These are phyloP conservation scores for Achaetomium macrosporum DNA, from an alignment of 2,329 filamentous ascomycete genomes.

Conservation along the genomic window DNA sequence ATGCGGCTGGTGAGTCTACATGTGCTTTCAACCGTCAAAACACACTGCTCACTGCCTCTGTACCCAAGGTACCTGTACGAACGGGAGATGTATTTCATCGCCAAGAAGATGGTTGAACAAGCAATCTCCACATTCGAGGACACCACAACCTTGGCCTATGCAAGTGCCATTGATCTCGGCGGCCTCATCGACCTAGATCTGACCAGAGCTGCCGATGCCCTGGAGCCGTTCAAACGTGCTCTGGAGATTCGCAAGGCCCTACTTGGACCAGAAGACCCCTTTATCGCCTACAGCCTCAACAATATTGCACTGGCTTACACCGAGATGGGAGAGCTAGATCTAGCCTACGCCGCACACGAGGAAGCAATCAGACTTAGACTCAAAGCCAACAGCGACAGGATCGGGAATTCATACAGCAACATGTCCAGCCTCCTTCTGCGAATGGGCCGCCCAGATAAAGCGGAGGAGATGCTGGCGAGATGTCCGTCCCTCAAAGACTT, in stretches of 20 bases:
- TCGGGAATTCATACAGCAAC: constrained; percentile 1
- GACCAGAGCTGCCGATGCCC: neutral
- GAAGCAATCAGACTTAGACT: neutral
- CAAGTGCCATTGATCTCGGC: constrained; percentile 1
- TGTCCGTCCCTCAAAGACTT: neutral
- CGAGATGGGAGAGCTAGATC: neutral
- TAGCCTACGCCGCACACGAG: neutral
- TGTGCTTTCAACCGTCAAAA: too few species aligned
- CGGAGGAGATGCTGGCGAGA: neutral
- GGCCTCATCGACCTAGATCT: neutral
- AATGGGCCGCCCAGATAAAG: neutral
- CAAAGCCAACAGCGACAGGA: neutral
- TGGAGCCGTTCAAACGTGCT: neutral
- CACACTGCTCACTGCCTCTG: too few species aligned
- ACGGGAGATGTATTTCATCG: neutral
- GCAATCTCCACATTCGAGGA: neutral
- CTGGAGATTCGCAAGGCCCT: neutral
- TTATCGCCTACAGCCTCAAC: constrained; percentile 3
- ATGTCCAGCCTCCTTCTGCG: neutral
- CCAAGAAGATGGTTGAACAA: neutral
- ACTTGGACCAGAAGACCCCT: neutral
- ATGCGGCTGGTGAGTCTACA: neutral
- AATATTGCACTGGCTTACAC: neutral
- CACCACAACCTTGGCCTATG: neutral
- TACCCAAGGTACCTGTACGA: constrained; percentile 1